Evolutionary conservation across 345 rosid genomes (phyloP).

Genomic region (Orychophragmus violaceus): DNA sequence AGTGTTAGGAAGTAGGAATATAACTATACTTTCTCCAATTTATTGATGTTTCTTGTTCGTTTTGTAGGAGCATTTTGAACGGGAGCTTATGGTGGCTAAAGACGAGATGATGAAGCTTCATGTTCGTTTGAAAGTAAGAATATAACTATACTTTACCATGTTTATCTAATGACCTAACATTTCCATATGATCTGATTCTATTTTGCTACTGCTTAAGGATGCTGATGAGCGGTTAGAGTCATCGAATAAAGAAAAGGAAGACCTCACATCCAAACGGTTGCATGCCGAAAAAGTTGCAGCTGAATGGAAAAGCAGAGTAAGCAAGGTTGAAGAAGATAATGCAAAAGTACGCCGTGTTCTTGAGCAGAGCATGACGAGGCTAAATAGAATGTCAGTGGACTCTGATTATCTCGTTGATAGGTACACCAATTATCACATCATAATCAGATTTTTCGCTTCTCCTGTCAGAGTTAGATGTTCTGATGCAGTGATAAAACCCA

Average conservation of each 20-base stretch:
- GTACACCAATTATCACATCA: slow-evolving; percentile 20
- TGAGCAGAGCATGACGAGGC: slow-evolving; percentile 90
- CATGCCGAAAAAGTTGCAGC: slow-evolving; percentile 49
- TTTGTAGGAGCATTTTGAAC: slow-evolving; percentile 67
- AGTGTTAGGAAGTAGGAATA: too few relatives aligned
- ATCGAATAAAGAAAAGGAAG: slow-evolving; percentile 61
- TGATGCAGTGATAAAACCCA: not conserved
- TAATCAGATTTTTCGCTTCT: not conserved
- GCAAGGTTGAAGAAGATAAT: slow-evolving; percentile 81
- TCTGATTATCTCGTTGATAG: slow-evolving; percentile 84
- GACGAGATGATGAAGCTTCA: slow-evolving; percentile 61
- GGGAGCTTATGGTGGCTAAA: slow-evolving; percentile 61
- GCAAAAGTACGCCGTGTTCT: slow-evolving; percentile 68
- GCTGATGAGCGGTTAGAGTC: slow-evolving; percentile 47
- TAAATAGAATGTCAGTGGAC: slow-evolving; percentile 92
- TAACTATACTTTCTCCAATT: too few relatives aligned
- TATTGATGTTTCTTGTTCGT: not conserved
- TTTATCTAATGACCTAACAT: not conserved
- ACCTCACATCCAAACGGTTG: slow-evolving; percentile 45
- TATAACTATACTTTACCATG: not conserved
- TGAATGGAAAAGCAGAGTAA: slow-evolving; percentile 54
- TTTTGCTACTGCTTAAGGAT: slow-evolving; percentile 29
- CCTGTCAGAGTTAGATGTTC: not conserved
- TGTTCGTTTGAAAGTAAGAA: slow-evolving; percentile 49
- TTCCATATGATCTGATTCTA: not conserved